Percentiles rank a stretch among this genome's conserved stretches.
Evolutionary conservation across 768 basidiomycete species (phyloP).

Genomic region (Boletus pseudopeckii): DNA sequence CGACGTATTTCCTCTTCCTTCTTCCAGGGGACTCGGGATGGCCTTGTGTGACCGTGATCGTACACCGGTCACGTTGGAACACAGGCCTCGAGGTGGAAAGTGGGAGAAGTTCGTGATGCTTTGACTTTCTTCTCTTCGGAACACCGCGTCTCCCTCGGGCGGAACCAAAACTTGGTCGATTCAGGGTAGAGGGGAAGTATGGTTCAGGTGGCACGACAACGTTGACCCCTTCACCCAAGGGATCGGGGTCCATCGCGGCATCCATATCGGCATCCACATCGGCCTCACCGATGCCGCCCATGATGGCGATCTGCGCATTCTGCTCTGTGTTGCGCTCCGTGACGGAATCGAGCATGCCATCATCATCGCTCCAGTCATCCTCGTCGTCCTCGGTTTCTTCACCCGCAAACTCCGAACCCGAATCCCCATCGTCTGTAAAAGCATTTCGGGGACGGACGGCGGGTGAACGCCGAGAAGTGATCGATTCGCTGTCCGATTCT

Average conservation of each 20-base stretch:
- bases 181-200: constrained; percentile 74
- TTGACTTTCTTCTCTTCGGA: constrained; percentile 58
- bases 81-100: constrained; percentile 70
- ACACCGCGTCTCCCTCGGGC: constrained; percentile 29
- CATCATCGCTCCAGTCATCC: constrained; percentile 59
- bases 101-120: constrained; percentile 60
- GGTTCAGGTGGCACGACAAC: constrained; percentile 82
- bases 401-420: constrained; percentile 58
- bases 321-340: constrained; percentile 88
- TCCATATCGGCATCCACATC: constrained; percentile 53
- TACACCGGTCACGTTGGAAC: constrained; percentile 91
- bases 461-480: constrained; percentile 32
- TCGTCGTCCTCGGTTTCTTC: constrained; percentile 54
- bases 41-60: constrained; percentile 85
- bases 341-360: constrained; percentile 62
- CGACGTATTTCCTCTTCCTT: constrained; percentile 68
- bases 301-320: constrained; percentile 55
- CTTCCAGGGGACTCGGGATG: constrained; percentile 61
- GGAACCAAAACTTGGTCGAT: constrained; percentile 44
- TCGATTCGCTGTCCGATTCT: constrained; percentile 48
- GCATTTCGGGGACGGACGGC: constrained; percentile 57
- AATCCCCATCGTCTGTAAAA: constrained; percentile 56
- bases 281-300: constrained; percentile 20
- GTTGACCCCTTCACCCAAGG: constrained; percentile 89
- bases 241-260: constrained; percentile 62